Percentiles rank a stretch among this genome's conserved stretches.
Conservation (phyloP, 371 early-diverging fungal genomes). For the Circinella minor region DNA sequence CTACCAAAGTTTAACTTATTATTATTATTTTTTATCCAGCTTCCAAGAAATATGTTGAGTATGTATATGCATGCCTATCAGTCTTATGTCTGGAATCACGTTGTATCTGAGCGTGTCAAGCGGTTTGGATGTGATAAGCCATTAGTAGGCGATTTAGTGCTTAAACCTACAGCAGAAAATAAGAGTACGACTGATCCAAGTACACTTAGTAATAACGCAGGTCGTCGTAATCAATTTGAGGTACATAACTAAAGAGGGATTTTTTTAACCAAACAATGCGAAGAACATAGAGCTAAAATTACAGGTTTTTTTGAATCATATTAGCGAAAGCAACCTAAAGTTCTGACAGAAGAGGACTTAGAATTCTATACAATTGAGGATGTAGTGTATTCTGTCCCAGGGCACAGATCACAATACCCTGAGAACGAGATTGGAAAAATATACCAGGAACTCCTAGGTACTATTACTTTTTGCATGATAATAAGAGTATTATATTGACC, state of each 20-base stretch:
- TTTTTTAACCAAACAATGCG: neutral
- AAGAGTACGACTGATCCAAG: conserved; percentile 8
- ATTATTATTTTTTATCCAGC: conserved; percentile 27
- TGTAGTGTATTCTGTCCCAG: conserved; percentile 93
- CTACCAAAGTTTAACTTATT: too few species aligned
- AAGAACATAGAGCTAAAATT: neutral
- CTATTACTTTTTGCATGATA: too few species aligned
- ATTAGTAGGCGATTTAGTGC: conserved; percentile 89
- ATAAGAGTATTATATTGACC: too few species aligned
- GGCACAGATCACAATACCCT: conserved; percentile 81
- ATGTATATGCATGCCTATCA: conserved; percentile 99
- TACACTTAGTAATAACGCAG: conserved; percentile 16
- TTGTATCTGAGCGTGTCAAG: conserved; percentile 78
- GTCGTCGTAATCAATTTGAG: conserved; percentile 29
- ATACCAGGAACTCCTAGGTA: conserved; percentile 74
- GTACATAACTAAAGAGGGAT: conserved; percentile 22
- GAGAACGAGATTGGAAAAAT: conserved; percentile 67
- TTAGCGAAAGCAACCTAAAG: conserved; percentile 41
- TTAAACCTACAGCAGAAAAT: conserved; percentile 29
- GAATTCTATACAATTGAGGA: conserved; percentile 78
- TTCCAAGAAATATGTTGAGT: conserved; percentile 85
- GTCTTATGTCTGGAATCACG: conserved; percentile 94
- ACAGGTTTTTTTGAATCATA: conserved; percentile 14
- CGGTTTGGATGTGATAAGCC: conserved; percentile 70
- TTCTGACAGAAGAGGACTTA: conserved; percentile 73